Evolutionary conservation across 352 stramenopile species (phyloP), one percentile per base, ranked within the genome.

Genomic region (Pythium folliculosum): DNA sequence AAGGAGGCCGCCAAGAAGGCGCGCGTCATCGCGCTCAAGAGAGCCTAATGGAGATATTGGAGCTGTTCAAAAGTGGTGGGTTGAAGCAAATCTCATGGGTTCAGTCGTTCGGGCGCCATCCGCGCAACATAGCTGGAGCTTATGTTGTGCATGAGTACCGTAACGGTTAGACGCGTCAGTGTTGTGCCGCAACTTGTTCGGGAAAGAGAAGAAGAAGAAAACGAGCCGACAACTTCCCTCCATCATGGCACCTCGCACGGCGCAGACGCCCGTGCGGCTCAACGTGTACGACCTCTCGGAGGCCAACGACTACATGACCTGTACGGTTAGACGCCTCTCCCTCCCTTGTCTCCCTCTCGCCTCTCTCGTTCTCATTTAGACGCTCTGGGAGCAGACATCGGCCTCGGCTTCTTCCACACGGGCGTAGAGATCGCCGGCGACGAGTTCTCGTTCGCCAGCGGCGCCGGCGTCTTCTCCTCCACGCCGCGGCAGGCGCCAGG

Each of bases 271-370:
- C 61, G 89, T 98, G 67, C 75, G 80, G 51, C 77, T 98, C 53
- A 97, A 98, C 77, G 69, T 98, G 21, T 98, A 98, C 76, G 93
- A 98, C 80, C 78, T 98, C 47, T 88, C 82, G 50, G 89, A 96
- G 44, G 84, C 83, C 50, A 98, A 98, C 81, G 83, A 94, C 59
- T 97, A 89, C 74, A 92, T 81, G 17, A 72, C 79, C 45, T 77
- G 87, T 95, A 79, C 70, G 74, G 23, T 1, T 38, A 30, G n/a
- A 27, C 47, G 47, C 13, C 25, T 56, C n/a, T 43, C 50, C n/a
- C 10, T 47, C 12, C 19, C 52, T 35, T 19, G 21, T 12, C 22
- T 30, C 51, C 16, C 19, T 12, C 17, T 25, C 1, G 22, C 12
- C 30, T 19, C 45, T 52, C 45, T 19, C 19, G 45, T 22, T 12